phyloP scores from a whole-genome alignment of 331 rosid species.

The Rosa hybrid region DNA sequence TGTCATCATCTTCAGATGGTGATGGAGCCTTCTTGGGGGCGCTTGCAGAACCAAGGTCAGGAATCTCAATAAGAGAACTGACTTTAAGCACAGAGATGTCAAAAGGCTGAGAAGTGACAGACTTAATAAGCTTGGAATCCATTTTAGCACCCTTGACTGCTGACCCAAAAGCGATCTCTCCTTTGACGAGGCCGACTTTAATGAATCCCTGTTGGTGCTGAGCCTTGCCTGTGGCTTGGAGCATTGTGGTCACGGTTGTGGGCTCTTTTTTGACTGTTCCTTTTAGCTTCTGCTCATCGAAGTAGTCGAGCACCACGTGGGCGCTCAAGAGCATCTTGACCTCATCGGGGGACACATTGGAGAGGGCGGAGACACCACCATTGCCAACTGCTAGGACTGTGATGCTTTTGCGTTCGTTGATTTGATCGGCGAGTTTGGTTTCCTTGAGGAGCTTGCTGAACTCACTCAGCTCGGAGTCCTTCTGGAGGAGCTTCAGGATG shows the following conservation, averaged over 20 bases:
- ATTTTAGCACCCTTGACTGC: constrained; percentile 31
- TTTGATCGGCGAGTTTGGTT: constrained; percentile 50
- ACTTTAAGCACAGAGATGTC: constrained; percentile 22
- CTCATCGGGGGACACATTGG: constrained; percentile 35
- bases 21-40: constrained; percentile 1
- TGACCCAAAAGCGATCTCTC: constrained; percentile 54
- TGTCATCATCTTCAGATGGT: not conserved
- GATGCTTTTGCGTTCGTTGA: constrained; percentile 52
- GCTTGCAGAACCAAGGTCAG: not conserved
- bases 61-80: constrained; percentile 12
- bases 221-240: constrained; percentile 50
- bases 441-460: constrained; percentile 47
- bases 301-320: constrained; percentile 51
- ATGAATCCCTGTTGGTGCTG: constrained; percentile 47
- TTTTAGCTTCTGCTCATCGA: constrained; percentile 41
- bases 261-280: not conserved
- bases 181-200: constrained; percentile 25
- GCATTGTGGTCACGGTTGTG: constrained; percentile 40
- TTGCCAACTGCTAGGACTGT: constrained; percentile 58
- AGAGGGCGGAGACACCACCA: constrained; percentile 16
- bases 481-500: constrained; percentile 38
- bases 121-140: constrained; percentile 24
- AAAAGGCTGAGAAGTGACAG: constrained; percentile 27
- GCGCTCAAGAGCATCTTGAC: constrained; percentile 46
- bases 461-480: constrained; percentile 29